Evolutionary conservation across 225 moss, liverwort and hornwort genomes (phyloP), one percentile per base, ranked within the genome.

Genomic region (Pleurozium schreberi): DNA sequence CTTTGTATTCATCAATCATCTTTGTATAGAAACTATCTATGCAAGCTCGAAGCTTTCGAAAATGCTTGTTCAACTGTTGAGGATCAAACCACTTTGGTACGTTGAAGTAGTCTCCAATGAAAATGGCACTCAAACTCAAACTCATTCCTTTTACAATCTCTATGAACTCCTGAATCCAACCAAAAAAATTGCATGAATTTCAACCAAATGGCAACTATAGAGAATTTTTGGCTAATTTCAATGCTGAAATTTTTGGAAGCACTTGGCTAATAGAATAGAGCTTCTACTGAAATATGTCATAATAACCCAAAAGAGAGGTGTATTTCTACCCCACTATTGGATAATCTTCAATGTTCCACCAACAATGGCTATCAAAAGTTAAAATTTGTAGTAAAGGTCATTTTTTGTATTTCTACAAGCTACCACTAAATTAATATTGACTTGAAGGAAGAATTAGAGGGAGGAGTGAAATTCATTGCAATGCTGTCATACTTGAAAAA

Each of bases 391-490:
- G 5, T 14, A 40, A 14, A 5, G 0, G 5, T 3, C 4, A n/a
- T 22, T 21, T n/a, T 6, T 4, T 6, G 7, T n/a, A 7, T 68
- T n/a, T 40, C 0, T 4, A 0, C 3, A 68, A 12, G 5, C 4
- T 14, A 1, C 7, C 8, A 8, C 14, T 69, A 40, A 69, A n/a
- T 0, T 22, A 1, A 21, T 69, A 40, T 69, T 69, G 23, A 25
- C 11, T 23, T 23, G 2, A 69, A 25, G 5, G 17, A 27, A 3
- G 26, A 70, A 2, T 28, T 70, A 14, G 3, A 42, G 1, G 11
- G 20, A 26, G 1, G 12, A 9, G 3, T 45, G 16, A 71, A 71
- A 43, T 0, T 71, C 0, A 27, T 5, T 27, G 3, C 27, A 43
- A 43, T 43, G 16, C 16, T 71, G 3, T 9, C 43, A 66, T 36